Conservation (phyloP, 1,284 basidiomycete species). For the Rhodotorula mucilaginosa region DNA sequence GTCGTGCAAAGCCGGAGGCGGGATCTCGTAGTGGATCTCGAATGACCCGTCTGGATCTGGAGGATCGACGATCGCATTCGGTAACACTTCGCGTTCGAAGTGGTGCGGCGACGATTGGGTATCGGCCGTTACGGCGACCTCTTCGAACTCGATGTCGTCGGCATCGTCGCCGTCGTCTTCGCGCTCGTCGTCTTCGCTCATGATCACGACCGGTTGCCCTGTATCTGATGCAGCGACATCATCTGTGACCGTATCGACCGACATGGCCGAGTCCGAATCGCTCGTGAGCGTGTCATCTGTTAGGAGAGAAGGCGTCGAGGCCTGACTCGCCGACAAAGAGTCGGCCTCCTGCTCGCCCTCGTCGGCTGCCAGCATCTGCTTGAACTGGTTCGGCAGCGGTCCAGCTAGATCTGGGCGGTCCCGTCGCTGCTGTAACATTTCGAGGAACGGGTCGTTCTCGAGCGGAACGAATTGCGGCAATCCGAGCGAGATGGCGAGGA, state of each 20-base stretch:
- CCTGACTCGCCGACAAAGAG: constrained; percentile 2
- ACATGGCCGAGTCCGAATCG: constrained; percentile 18
- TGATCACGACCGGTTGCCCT: background rate
- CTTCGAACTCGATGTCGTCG: constrained; percentile 31
- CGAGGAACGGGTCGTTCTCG: constrained; percentile 24
- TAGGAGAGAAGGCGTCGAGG: constrained; percentile 7
- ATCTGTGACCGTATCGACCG: constrained; percentile 9
- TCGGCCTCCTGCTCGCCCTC: background rate
- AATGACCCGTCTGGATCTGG: constrained; percentile 21
- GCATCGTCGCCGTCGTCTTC: constrained; percentile 15
- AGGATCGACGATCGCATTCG: constrained; percentile 1
- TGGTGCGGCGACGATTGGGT: background rate
- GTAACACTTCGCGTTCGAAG: background rate
- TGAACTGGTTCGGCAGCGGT: background rate
- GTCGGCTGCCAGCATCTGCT: background rate
- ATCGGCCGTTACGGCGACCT: constrained; percentile 7
- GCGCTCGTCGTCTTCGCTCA: background rate
- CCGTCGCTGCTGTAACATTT: background rate
- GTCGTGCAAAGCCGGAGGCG: constrained; percentile 21
- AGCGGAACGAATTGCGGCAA: constrained; percentile 22
- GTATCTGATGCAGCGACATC: background rate
- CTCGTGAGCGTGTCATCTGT: background rate
- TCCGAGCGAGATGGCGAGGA: constrained; percentile 20
- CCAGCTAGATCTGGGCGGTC: background rate
- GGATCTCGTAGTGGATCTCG: constrained; percentile 20